phyloP scores from a whole-genome alignment of 441 rosid species.

The Populus hybrid region DNA sequence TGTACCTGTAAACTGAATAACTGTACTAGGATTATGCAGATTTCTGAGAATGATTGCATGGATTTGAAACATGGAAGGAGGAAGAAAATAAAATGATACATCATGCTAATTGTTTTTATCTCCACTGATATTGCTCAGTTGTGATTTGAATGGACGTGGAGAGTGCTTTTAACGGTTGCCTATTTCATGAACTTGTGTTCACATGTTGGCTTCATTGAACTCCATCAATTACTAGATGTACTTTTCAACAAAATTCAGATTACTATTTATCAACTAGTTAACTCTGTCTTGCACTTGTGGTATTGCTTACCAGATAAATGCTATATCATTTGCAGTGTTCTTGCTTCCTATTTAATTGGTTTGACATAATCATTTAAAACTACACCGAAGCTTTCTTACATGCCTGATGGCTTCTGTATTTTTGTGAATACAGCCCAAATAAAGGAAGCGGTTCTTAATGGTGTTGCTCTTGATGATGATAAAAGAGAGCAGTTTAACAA shows the following conservation, averaged over 20 bases:
- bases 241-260: neutral
- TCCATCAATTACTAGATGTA: neutral
- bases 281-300: neutral
- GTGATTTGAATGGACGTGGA: neutral
- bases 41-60: neutral
- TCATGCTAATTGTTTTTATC: neutral
- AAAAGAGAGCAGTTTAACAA: conserved; percentile 80
- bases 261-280: neutral
- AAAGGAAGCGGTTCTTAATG: conserved; percentile 84
- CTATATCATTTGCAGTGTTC: neutral
- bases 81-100: neutral
- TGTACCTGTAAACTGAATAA: neutral
- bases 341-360: neutral
- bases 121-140: neutral
- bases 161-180: neutral
- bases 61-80: neutral
- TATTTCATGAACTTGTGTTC: neutral
- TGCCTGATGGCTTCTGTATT: conserved; percentile 19
- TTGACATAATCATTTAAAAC: neutral
- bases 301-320: neutral
- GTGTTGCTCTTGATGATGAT: conserved; percentile 84
- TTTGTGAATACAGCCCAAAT: conserved; percentile 49
- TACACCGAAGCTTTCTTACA: conserved; percentile 10
- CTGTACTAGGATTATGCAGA: neutral
- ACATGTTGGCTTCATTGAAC: neutral